These are phyloP conservation scores for Phytophthora palmivora DNA, from an alignment of 352 stramenopile genomes.

Conservation along the genomic window DNA sequence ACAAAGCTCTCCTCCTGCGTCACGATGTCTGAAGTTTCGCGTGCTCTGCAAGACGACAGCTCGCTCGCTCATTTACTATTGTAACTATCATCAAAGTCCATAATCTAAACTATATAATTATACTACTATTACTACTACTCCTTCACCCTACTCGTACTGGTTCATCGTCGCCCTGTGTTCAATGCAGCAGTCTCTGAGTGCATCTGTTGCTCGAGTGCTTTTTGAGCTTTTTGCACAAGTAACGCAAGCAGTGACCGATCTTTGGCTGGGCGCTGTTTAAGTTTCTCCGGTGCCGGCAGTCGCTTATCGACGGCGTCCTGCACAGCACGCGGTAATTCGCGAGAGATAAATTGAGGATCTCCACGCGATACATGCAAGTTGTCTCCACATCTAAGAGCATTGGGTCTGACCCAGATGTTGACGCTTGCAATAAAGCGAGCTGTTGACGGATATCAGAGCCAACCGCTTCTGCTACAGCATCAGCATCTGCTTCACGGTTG, in stretches of 20 bases:
- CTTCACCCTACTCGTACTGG: background rate
- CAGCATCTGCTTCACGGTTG: slow-evolving; percentile 41
- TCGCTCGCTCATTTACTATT: slow-evolving; percentile 41
- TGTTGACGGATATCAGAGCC: slow-evolving; percentile 71
- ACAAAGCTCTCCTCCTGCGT: slow-evolving; percentile 58
- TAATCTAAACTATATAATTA: slow-evolving; percentile 18
- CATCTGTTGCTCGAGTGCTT: slow-evolving; percentile 76
- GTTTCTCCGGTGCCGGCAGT: slow-evolving; percentile 60
- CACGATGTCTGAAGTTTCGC: slow-evolving; percentile 47
- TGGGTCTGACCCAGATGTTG: slow-evolving; percentile 25
- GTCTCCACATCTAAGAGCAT: slow-evolving; percentile 64
- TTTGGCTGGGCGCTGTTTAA: slow-evolving; percentile 51
- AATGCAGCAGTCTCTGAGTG: slow-evolving; percentile 56
- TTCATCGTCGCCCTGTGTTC: slow-evolving; percentile 28
- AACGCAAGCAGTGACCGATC: slow-evolving; percentile 77
- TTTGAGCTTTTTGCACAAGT: slow-evolving; percentile 82
- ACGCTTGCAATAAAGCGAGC: slow-evolving; percentile 54
- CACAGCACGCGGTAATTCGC: slow-evolving; percentile 77
- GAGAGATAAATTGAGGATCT: slow-evolving; percentile 87
- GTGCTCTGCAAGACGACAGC: slow-evolving; percentile 56
- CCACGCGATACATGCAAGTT: slow-evolving; percentile 82
- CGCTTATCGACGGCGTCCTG: slow-evolving; percentile 75
- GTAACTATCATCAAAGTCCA: slow-evolving; percentile 16
- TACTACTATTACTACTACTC: slow-evolving; percentile 38
- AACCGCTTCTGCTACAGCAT: slow-evolving; percentile 58